phyloP scores from a whole-genome alignment of 148 eudicot species.

The Vaccinium vitisidaea region DNA sequence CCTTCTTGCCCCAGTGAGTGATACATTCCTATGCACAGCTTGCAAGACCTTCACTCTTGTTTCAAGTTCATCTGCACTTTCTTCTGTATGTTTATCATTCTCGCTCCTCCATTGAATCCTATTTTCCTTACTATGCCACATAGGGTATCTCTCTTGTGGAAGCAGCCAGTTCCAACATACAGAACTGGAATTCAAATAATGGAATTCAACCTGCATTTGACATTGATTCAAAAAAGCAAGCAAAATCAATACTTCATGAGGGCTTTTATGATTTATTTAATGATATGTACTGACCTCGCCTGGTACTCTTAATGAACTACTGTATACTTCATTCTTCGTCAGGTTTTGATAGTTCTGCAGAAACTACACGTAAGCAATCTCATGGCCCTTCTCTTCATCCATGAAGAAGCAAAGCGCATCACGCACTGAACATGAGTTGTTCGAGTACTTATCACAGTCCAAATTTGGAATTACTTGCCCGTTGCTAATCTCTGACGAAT shows the following conservation, averaged over 20 bases:
- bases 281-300: conserved; percentile 33
- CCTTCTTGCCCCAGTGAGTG: conserved; percentile 88
- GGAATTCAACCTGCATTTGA: conserved; percentile 50
- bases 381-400: conserved; percentile 20
- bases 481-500: neutral
- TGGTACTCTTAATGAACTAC: conserved; percentile 34
- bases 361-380: conserved; percentile 16
- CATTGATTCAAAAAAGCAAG: neutral
- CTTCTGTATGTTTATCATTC: conserved; percentile 10
- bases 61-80: conserved; percentile 39
- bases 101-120: conserved; percentile 35
- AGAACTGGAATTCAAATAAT: conserved; percentile 56
- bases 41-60: conserved; percentile 49
- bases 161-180: conserved; percentile 81
- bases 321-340: conserved; percentile 18
- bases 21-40: conserved; percentile 58
- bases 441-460: conserved; percentile 22
- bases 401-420: conserved; percentile 21
- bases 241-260: neutral
- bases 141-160: conserved; percentile 69
- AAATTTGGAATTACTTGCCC: neutral
- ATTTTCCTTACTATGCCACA: conserved; percentile 46
- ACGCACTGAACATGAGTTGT: conserved; percentile 11
- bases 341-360: conserved; percentile 8
- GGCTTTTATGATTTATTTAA: neutral